phyloP scores from a whole-genome alignment of 306 rosid genomes.

The Mimosa pudica region DNA sequence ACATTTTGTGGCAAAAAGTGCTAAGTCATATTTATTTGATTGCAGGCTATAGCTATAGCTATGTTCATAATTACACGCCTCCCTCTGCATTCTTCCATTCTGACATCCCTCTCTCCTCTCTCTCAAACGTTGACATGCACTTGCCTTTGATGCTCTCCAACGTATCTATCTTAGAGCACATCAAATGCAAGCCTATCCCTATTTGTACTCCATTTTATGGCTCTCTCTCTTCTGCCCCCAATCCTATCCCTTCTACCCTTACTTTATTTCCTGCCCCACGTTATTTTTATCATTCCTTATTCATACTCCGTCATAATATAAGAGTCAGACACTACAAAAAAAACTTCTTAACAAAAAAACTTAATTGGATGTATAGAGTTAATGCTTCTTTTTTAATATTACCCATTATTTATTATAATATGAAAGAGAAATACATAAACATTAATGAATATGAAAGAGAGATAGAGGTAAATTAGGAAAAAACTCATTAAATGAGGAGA shows the following conservation, averaged over 20 bases:
- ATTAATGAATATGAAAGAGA: too few relatives aligned
- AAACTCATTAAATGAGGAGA: too few relatives aligned
- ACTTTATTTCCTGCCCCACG: neutral
- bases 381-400: too few relatives aligned
- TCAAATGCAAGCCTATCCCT: constrained; percentile 40
- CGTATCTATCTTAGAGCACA: constrained; percentile 52
- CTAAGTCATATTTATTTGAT: constrained; percentile 25
- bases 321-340: too few relatives aligned
- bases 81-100: constrained; percentile 34
- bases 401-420: too few relatives aligned
- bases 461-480: too few relatives aligned
- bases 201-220: constrained; percentile 2
- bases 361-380: too few relatives aligned
- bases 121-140: constrained; percentile 68
- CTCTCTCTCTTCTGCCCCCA: neutral
- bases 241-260: constrained; percentile 22
- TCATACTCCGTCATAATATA: too few relatives aligned
- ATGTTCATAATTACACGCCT: constrained; percentile 43
- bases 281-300: neutral
- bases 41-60: neutral
- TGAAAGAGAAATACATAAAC: too few relatives aligned
- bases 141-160: constrained; percentile 34
- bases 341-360: too few relatives aligned
- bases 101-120: constrained; percentile 35
- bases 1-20: constrained; percentile 49